Evolutionary conservation across 2,329 filamentous ascomycete species (phyloP), one percentile per base, ranked within the genome.

Genomic region (Hymenoscyphus occultus): DNA sequence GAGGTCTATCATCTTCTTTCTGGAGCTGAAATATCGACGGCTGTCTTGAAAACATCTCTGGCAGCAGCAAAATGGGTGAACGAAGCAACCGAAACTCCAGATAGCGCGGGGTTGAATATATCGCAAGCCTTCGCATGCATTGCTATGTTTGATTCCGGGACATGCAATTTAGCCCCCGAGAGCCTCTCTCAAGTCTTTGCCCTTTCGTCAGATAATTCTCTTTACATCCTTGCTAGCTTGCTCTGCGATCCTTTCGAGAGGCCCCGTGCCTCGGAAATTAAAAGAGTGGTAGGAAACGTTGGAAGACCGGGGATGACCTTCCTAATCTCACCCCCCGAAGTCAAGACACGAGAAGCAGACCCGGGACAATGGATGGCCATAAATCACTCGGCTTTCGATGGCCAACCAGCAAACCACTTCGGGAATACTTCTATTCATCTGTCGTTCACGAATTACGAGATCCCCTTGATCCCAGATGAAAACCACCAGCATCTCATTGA

Each of bases 201-300:
- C 3, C 69, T 75, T 54, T 71, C 70, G 0, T 70, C 67, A 3
- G 69, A 68, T 10, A 71, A 74, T 62, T 75, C 72, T 3, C 64
- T 75, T 1, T 75, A 64, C 40, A 67, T 74, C 2, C 65, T 70
- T 12, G 57, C 62, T 1, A 13, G 65, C 2, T 28, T 75, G 4
- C 58, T 75, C 2, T 63, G 60, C 39, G 73, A 74, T 58, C 73
- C 74, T 1, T 32, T 19, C 12, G 63, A 68, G 13, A 3, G n/a
- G 28, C 1, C 4, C 16, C 4, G n/a, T 28, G 28, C 28, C 28
- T 28, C 45, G 14, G 56, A 70, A 16, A 66, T 74, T 9, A 42
- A 63, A n/a, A 54, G 73, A 42, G 57, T 76, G 1, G 40, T 71
- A 2, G 74, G 74, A 10, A 71, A 68, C 48, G 45, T 71, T 39